phyloP scores from a whole-genome alignment of 2,329 filamentous ascomycete species.

The Sclerotinia trifoliorum region DNA sequence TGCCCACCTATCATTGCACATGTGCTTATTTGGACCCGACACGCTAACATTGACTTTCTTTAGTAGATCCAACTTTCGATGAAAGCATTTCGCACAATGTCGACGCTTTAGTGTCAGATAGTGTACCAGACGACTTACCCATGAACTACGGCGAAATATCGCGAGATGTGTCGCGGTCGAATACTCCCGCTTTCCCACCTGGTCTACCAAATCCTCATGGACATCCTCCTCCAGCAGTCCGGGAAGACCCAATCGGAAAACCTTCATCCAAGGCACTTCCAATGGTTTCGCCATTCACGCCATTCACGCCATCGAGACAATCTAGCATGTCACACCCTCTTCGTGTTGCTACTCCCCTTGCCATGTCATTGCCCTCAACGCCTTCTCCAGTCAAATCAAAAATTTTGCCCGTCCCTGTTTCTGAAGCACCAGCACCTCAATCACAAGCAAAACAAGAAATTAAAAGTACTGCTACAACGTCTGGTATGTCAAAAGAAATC shows the following conservation, averaged over 20 bases:
- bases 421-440: conserved; percentile 8
- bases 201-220: conserved; percentile 44
- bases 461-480: conserved; percentile 48
- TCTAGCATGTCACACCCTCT: conserved; percentile 29
- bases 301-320: conserved; percentile 36
- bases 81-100: conserved; percentile 55
- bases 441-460: conserved; percentile 44
- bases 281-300: conserved; percentile 37
- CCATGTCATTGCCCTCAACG: conserved; percentile 35
- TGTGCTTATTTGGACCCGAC: background rate
- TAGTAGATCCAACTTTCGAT: conserved; percentile 59
- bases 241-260: conserved; percentile 34
- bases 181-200: conserved; percentile 47
- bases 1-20: conserved; percentile 8
- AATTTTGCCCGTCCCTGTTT: background rate
- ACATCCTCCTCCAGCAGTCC: conserved; percentile 41
- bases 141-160: conserved; percentile 25
- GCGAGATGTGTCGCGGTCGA: conserved; percentile 33
- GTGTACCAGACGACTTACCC: conserved; percentile 32
- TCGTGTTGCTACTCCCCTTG: conserved; percentile 35
- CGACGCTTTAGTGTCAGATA: conserved; percentile 66
- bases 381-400: conserved; percentile 24
- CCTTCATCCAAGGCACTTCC: conserved; percentile 33
- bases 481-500: conserved; percentile 49
- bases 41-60: conserved; percentile 36